These are phyloP conservation scores for Pestalotiopsis sp. DNA, from an alignment of 2,329 filamentous ascomycete species.

Conservation along the genomic window DNA sequence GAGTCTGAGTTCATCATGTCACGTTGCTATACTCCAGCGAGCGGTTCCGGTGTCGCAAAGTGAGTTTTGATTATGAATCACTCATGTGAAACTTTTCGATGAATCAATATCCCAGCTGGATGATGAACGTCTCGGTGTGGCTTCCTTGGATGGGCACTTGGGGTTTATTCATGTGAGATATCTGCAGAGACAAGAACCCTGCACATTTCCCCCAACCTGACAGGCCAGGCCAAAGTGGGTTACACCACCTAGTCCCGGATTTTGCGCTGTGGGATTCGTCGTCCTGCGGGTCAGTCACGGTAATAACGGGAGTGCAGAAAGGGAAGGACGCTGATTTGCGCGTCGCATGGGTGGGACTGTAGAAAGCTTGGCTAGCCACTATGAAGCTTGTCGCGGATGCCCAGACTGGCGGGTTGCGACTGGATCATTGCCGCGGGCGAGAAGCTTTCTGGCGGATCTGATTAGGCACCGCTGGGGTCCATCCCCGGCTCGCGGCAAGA, in stretches of 20 bases:
- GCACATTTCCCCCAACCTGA: not conserved
- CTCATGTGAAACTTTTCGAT: not conserved
- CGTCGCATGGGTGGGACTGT: not conserved
- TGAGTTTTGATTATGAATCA: not conserved
- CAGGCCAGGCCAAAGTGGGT: not conserved
- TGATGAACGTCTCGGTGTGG: too few relatives aligned
- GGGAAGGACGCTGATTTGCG: not conserved
- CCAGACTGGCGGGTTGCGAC: not conserved
- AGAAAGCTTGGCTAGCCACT: not conserved
- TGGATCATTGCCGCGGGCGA: not conserved
- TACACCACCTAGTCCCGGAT: not conserved
- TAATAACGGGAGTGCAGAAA: not conserved
- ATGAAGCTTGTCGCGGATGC: not conserved
- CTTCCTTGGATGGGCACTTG: too few relatives aligned
- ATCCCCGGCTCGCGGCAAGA: not conserved
- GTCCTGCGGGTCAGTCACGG: not conserved
- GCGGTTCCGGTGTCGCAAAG: not conserved
- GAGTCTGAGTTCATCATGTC: not conserved
- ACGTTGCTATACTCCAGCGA: not conserved
- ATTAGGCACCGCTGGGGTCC: not conserved
- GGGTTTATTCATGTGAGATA: too few relatives aligned
- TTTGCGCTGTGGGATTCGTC: not conserved
- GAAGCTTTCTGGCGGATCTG: not conserved
- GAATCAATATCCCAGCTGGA: too few relatives aligned
- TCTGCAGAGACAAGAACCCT: not conserved